Percentiles rank a stretch among this genome's conserved stretches.
phyloP scores from a whole-genome alignment of 2,329 filamentous ascomycete genomes.

The Juglanconis oblonga region DNA sequence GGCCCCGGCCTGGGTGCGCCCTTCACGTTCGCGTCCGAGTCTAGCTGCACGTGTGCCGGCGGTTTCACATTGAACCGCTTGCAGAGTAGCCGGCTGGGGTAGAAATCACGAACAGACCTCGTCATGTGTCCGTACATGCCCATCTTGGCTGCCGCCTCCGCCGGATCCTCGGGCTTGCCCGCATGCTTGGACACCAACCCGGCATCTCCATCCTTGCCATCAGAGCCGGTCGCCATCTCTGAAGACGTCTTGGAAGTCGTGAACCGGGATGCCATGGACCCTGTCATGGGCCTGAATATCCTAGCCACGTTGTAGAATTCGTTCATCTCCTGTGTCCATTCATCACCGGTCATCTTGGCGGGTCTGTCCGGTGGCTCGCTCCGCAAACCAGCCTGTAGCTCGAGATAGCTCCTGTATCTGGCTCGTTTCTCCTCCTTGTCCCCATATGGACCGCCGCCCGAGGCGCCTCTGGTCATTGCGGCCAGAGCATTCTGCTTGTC shows the following conservation, averaged over 20 bases:
- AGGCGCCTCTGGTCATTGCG: constrained; percentile 62
- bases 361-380: constrained; percentile 28
- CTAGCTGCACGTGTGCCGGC: constrained; percentile 63
- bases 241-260: constrained; percentile 61
- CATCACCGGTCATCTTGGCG: constrained; percentile 52
- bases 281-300: constrained; percentile 89
- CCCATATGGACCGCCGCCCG: constrained; percentile 74
- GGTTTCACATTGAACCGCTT: constrained; percentile 89
- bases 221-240: constrained; percentile 25
- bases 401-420: constrained; percentile 81
- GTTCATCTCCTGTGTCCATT: constrained; percentile 75
- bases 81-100: constrained; percentile 81
- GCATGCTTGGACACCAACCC: constrained; percentile 44
- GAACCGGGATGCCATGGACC: constrained; percentile 90
- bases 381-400: constrained; percentile 70
- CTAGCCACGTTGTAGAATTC: constrained; percentile 67
- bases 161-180: constrained; percentile 67
- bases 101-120: constrained; percentile 67
- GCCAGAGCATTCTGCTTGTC: constrained; percentile 66
- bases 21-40: constrained; percentile 36
- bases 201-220: constrained; percentile 20
- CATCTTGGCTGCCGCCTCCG: constrained; percentile 80
- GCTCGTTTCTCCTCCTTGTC: constrained; percentile 75
- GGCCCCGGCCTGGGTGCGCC: constrained; percentile 13
- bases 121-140: constrained; percentile 95